These are phyloP conservation scores for Alternaria consortialis DNA, from an alignment of 2,329 filamentous ascomycete species.

Conservation along the genomic window DNA sequence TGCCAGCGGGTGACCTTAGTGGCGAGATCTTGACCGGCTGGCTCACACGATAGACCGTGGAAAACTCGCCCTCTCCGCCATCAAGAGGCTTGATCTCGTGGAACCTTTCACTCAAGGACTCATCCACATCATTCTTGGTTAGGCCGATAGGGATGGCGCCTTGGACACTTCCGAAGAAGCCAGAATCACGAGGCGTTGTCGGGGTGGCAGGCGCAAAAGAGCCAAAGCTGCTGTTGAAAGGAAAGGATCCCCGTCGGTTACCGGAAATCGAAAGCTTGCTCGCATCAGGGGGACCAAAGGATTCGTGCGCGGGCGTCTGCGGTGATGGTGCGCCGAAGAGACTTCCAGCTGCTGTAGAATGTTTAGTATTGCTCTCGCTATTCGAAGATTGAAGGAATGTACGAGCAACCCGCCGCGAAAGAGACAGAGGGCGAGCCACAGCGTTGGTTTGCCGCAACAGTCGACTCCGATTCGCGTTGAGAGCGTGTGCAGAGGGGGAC, in stretches of 20 bases:
- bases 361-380: constrained; percentile 36
- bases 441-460: constrained; percentile 50
- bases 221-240: constrained; percentile 52
- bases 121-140: constrained; percentile 77
- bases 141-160: constrained; percentile 69
- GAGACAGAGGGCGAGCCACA: constrained; percentile 51
- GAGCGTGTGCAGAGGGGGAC: constrained; percentile 36
- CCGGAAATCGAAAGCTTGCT: constrained; percentile 84
- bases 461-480: constrained; percentile 51
- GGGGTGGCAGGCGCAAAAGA: constrained; percentile 81
- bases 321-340: constrained; percentile 72
- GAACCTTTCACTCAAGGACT: constrained; percentile 77
- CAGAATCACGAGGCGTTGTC: constrained; percentile 70
- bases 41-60: constrained; percentile 84
- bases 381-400: constrained; percentile 12
- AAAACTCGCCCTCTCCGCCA: constrained; percentile 89
- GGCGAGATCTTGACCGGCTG: constrained; percentile 52
- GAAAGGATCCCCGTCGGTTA: constrained; percentile 51
- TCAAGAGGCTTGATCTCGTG: constrained; percentile 74
- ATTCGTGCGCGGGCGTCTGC: constrained; percentile 77
- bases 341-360: constrained; percentile 60
- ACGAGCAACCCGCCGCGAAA: constrained; percentile 49
- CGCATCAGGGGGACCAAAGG: constrained; percentile 77
- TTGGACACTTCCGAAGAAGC: constrained; percentile 66
- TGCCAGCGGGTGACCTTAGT: constrained; percentile 34